Base-by-base conservation (phyloP, 225 moss, liverwort and hornwort genomes). In the Polytrichum commune region DNA sequence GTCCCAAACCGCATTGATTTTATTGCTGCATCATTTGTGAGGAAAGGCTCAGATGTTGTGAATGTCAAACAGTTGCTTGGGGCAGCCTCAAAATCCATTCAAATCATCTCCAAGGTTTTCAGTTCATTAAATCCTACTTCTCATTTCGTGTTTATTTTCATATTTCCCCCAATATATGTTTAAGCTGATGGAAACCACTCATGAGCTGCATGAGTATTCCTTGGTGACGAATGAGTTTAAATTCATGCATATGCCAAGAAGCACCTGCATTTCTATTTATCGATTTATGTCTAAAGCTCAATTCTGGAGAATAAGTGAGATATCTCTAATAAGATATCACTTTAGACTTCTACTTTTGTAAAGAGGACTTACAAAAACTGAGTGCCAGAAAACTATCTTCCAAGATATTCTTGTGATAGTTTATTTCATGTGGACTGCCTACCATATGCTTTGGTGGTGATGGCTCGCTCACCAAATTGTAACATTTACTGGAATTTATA, bases 1-100 rank as follows among this genome's bases (percentile, higher is more conserved):
- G 90, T 96, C 66, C 82, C 83, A 8, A 96, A 96, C 73, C 87
- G 90, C 70, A 86, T 96, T 38, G 95, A 96, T 72, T 96, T 96
- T 35, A 96, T 96, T 57, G 95, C 93, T 53, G 95, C 93, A 25
- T 96, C 95, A 27, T 96, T 96, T 83, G 95, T 96, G 66, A 77
- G 95, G 26, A 96, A 96, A 70, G 95, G 95, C 53, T 86, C 77
- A 8, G 95, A 96, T 61, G 82, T 96, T 6, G 27, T 87, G 19
- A 87, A 23, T 75, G 84, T 96, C 20, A 96, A 85, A 80, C 85
- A 93, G 71, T 69, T 96, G 62, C 90, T 96, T 53, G 95, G 95
- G 5, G 81, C 89, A 67, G 77, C 90, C 74, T 75, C 95, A 6
- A 93, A 63, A 69, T 85, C 95, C 57, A 77, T 96, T 72, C 95